Percentiles rank a stretch among this genome's conserved stretches.
Evolutionary conservation across 768 basidiomycete genomes (phyloP).

Genomic region (Trametes sanguinea): DNA sequence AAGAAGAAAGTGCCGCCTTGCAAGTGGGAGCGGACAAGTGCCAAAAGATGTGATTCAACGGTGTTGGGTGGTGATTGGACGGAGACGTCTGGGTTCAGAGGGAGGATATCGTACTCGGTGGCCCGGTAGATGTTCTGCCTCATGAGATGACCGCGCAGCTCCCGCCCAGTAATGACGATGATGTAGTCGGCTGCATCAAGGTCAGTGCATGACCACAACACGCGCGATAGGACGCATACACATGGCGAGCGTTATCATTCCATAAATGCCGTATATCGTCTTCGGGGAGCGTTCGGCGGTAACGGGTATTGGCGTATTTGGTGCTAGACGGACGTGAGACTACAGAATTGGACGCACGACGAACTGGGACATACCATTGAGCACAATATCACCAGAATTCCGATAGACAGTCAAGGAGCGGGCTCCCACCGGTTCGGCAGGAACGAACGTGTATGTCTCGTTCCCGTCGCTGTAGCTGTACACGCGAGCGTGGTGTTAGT

Average conservation of each 20-base stretch:
- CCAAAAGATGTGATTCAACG: conserved; percentile 85
- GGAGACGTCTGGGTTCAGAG: conserved; percentile 72
- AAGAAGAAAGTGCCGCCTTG: conserved; percentile 81
- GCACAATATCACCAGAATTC: conserved; percentile 70
- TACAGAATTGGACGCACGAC: conserved; percentile 3
- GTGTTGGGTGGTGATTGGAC: conserved; percentile 73
- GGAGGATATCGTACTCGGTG: conserved; percentile 89
- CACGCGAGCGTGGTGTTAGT: conserved; percentile 8
- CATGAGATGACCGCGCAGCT: conserved; percentile 75
- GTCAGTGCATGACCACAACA: not conserved
- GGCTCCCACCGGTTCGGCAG: conserved; percentile 59
- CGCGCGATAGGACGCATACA: conserved; percentile 46
- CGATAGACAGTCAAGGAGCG: conserved; percentile 73
- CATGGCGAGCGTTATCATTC: conserved; percentile 73
- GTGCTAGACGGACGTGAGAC: conserved; percentile 39
- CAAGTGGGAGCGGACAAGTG: conserved; percentile 84
- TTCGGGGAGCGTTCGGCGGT: conserved; percentile 62
- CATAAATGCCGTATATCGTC: conserved; percentile 73
- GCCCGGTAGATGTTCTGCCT: conserved; percentile 88
- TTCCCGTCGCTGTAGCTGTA: conserved; percentile 68
- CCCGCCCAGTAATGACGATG: conserved; percentile 82
- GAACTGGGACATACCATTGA: conserved; percentile 53
- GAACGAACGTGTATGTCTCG: conserved; percentile 80
- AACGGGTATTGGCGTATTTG: conserved; percentile 53
- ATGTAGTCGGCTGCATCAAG: conserved; percentile 81